Evolutionary conservation across 371 early-diverging fungal species (phyloP).

Genomic region (Haplosporangium sp.): DNA sequence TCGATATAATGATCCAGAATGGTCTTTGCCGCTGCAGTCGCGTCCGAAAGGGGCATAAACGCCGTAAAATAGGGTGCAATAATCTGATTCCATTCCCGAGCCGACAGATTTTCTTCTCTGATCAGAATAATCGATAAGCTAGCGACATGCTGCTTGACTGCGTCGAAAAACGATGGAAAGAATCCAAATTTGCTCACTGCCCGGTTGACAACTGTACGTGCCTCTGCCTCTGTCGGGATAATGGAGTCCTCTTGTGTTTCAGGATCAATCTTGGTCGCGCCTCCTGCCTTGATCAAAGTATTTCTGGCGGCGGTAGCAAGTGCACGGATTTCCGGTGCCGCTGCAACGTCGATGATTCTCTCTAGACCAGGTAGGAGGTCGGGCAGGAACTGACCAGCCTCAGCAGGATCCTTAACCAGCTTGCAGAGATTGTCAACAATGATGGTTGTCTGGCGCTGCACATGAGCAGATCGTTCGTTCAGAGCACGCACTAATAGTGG

Average conservation of each 20-base stretch:
- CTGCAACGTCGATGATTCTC: conserved; percentile 77
- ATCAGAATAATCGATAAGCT: conserved; percentile 34
- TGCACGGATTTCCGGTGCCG: conserved; percentile 82
- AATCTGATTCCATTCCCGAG: conserved; percentile 51
- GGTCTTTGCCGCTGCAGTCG: conserved; percentile 47
- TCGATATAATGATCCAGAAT: conserved; percentile 57
- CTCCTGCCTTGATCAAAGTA: conserved; percentile 68
- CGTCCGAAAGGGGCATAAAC: conserved; percentile 59
- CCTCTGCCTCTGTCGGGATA: conserved; percentile 56
- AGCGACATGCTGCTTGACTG: conserved; percentile 52
- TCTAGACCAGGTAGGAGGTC: conserved; percentile 81
- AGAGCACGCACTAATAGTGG: conserved; percentile 83
- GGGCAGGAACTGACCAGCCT: conserved; percentile 85
- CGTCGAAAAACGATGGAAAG: conserved; percentile 66
- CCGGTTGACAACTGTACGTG: conserved; percentile 57
- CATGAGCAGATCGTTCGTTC: conserved; percentile 68
- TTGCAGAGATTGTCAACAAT: conserved; percentile 89
- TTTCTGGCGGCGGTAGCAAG: conserved; percentile 68
- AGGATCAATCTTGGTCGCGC: conserved; percentile 50
- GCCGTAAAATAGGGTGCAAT: conserved; percentile 72
- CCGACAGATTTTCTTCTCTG: conserved; percentile 50
- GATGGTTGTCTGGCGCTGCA: conserved; percentile 82
- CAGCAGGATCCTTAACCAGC: conserved; percentile 81
- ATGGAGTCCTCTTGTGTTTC: conserved; percentile 30
- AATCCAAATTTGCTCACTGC: conserved; percentile 63